phyloP scores from a whole-genome alignment of 1,284 basidiomycete species.

The Microbotryum violaceum region DNA sequence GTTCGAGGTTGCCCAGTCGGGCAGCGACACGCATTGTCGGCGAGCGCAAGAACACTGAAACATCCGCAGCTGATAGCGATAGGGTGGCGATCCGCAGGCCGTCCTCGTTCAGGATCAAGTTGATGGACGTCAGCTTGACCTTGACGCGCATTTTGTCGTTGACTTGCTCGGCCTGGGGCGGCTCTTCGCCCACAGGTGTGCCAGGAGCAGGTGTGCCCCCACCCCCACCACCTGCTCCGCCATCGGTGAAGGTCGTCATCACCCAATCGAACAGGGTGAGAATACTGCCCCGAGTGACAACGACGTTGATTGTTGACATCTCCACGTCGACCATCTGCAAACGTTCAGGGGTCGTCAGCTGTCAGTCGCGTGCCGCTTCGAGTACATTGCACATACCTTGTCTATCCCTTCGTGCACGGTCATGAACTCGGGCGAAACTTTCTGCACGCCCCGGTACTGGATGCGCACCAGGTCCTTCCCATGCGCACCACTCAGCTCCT shows the following conservation, averaged over 20 bases:
- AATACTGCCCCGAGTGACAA: slow-evolving; percentile 84
- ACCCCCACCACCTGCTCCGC: slow-evolving; percentile 35
- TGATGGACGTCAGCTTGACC: slow-evolving; percentile 79
- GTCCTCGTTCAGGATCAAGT: slow-evolving; percentile 77
- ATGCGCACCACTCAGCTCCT: slow-evolving; percentile 39
- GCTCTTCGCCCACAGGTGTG: neutral
- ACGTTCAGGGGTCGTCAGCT: neutral
- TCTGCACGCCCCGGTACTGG: slow-evolving; percentile 71
- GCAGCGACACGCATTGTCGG: slow-evolving; percentile 74
- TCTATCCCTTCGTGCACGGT: slow-evolving; percentile 78
- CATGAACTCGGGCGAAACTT: slow-evolving; percentile 78
- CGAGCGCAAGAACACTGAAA: slow-evolving; percentile 66
- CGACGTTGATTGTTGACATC: slow-evolving; percentile 87
- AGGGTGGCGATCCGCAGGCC: slow-evolving; percentile 69
- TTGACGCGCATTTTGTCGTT: slow-evolving; percentile 68
- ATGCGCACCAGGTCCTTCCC: slow-evolving; percentile 71
- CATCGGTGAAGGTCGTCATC: slow-evolving; percentile 87
- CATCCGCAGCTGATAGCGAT: slow-evolving; percentile 83
- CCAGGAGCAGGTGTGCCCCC: neutral
- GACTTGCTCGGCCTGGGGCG: neutral
- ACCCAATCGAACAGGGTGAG: slow-evolving; percentile 92
- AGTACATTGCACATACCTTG: slow-evolving; percentile 26
- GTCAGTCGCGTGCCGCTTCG: neutral
- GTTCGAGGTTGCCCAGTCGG: slow-evolving; percentile 73
- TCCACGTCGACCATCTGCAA: slow-evolving; percentile 73